Evolutionary conservation across 495 filamentous ascomycete genomes (phyloP), one percentile per base, ranked within the genome.

Genomic region (Cercophora sp.): DNA sequence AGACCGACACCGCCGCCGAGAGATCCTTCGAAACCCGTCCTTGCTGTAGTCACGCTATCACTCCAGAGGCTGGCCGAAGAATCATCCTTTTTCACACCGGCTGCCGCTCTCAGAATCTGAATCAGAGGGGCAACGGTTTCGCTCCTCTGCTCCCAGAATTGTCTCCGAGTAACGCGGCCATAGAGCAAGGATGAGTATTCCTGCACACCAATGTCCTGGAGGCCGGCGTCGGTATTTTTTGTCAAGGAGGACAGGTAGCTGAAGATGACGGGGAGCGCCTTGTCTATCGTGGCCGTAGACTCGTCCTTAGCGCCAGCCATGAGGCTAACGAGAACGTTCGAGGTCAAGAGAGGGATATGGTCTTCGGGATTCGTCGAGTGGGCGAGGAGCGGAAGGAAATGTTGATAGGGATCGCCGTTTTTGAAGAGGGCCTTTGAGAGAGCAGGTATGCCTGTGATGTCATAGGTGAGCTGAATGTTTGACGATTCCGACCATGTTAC

Each of bases 161-260:
- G 74, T 54, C 84, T 78, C 45, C 93, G 78, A n/a, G 90, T 79
- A 46, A 79, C 82, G 48, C 74, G 79, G 22, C 81, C 89, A 41
- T 89, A 83, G 16, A 97, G 72, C n/a, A 97, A 74, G 3, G 86
- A 80, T 26, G 94, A 96, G 70, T 94, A 93, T 65, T 89, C 82
- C 65, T 91, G 86, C 8, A 97, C 90, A 4, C 89, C 92, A 67
- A 96, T 96, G 61, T 99, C 94, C 68, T 97, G 93, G 18, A 96
- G 78, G 16, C 89, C 89, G 50, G 87, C 87, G 55, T 77, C 73
- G 43, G 88, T 77, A 63, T 83, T 89, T 70, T 89, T 88, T 47
- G 87, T 84, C 37, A 89, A 74, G 32, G 80, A 79, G n/a, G 89
- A 85, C 32, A 97, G 81, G 70, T 96, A 96, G 62, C 75, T 82